A percentile compares a stretch with the other conserved stretches of the same genome.
Evolutionary conservation across 352 stramenopile species (phyloP).

Genomic region (Phytophthora boehmeriae): DNA sequence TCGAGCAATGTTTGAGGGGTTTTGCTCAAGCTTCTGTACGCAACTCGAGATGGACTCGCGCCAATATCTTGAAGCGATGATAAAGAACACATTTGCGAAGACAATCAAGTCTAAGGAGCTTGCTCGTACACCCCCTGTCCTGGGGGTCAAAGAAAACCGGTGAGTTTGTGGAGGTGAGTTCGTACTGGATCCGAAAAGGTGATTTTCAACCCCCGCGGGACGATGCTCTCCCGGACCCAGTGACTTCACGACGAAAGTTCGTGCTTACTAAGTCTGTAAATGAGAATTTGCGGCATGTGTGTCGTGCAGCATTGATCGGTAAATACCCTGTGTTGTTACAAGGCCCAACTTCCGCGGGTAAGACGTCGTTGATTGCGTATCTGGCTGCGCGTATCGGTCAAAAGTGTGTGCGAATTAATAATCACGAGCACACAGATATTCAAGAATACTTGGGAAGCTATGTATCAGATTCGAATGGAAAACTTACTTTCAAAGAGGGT

Average conservation of each 20-base stretch:
- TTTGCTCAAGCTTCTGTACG: constrained; percentile 99
- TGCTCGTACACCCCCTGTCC: constrained; percentile 93
- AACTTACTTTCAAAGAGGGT: constrained; percentile 98
- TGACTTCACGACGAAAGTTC: constrained; percentile 91
- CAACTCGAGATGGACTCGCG: constrained; percentile 92
- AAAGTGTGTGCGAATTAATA: constrained; percentile 99
- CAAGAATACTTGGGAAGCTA: constrained; percentile 99
- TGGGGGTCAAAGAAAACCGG: constrained; percentile 71
- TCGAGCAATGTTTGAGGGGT: constrained; percentile 98
- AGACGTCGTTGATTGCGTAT: constrained; percentile 99
- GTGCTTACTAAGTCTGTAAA: constrained; percentile 97
- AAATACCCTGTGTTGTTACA: constrained; percentile 99
- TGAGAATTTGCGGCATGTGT: constrained; percentile 95
- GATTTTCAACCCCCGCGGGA: constrained; percentile 84
- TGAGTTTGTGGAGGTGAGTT: constrained; percentile 95
- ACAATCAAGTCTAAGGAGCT: constrained; percentile 93
- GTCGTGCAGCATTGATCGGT: constrained; percentile 94
- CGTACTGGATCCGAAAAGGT: constrained; percentile 98
- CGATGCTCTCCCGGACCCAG: constrained; percentile 80
- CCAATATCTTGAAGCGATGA: constrained; percentile 77
- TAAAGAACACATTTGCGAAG: constrained; percentile 90
- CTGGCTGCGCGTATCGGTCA: constrained; percentile 96
- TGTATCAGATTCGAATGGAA: constrained; percentile 93
- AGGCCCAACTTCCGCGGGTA: constrained; percentile 98
- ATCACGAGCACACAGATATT: constrained; percentile 99